Evolutionary conservation across 768 basidiomycete species (phyloP), one percentile per base, ranked within the genome.

Genomic region (Kwoniella heveanensis): DNA sequence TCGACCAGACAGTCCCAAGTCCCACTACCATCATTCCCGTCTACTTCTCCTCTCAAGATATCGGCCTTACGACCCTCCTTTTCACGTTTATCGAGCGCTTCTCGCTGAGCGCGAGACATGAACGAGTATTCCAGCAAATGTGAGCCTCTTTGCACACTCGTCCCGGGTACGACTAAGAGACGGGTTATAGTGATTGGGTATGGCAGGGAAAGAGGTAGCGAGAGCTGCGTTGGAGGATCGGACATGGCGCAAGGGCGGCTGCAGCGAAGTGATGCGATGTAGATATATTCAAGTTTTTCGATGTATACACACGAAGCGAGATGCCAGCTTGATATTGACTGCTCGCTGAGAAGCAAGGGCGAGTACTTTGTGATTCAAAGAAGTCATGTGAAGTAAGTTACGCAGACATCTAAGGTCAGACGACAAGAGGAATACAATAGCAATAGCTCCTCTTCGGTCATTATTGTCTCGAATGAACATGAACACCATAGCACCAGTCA

Each of bases 1-100:
- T 92, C 90, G 22, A 96, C 83, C 30, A 90, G 85, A 57, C 86
- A 86, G 77, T 97, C 94, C 92, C 92, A 98, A 37, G 88, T 90
- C 62, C 91, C 91, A 76, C 91, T 90, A 64, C 90, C 85, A 63
- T 89, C 67, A 90, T 90, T 79, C 89, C 91, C 63, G 88, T 86
- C 61, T 85, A 85, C 78, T 90, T 89, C 25, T 39, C 60, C 57
- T 30, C 37, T 37, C 36, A 29, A n/a, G 13, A 44, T 26, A 50
- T 62, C 62, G 65, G 56, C 48, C 58, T 25, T 47, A 62, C 65
- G 47, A 53, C 71, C 47, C 54, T 61, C 44, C 47, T 67, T 66
- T 7, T 59, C 59, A 36, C 68, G 68, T 37, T 67, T 60, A 17
- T 59, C 48, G 46, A 72, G 55, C 25, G 56, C 58, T 83, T 61